Evolutionary conservation across 441 rosid species (phyloP).

Genomic region (Mallotus japonicus): DNA sequence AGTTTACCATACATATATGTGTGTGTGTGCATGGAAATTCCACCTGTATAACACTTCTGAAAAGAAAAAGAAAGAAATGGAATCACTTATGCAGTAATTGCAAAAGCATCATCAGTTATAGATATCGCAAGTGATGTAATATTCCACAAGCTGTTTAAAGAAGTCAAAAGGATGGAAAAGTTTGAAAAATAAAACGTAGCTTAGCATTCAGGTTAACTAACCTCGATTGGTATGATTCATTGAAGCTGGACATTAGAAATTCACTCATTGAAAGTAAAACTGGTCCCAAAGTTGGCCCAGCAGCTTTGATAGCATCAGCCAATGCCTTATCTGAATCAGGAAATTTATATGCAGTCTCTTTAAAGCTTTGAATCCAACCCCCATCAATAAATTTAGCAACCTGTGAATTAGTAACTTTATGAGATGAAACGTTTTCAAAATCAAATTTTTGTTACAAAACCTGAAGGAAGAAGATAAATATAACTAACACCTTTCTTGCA

Average conservation of each 20-base stretch:
- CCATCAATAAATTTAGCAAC: constrained; percentile 60
- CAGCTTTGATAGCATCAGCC: constrained; percentile 85
- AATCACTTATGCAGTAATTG: background rate
- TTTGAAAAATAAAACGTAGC: constrained; percentile 16
- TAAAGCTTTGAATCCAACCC: constrained; percentile 84
- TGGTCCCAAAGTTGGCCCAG: constrained; percentile 85
- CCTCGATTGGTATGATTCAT: constrained; percentile 96
- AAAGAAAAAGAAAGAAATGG: background rate
- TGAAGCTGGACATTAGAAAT: constrained; percentile 94
- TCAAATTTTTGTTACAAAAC: constrained; percentile 11
- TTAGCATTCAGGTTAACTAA: constrained; percentile 32
- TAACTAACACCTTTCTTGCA: constrained; percentile 63
- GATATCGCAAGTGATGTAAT: background rate
- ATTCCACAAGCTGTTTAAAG: background rate
- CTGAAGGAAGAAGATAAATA: constrained; percentile 18
- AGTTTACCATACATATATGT: background rate
- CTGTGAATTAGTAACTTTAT: constrained; percentile 40
- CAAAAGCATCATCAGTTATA: background rate
- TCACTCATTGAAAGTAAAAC: constrained; percentile 89
- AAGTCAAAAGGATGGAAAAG: background rate
- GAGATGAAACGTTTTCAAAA: constrained; percentile 21
- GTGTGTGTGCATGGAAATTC: background rate
- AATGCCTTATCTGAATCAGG: constrained; percentile 80
- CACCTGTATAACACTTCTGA: background rate
- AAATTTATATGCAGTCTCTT: constrained; percentile 61